A percentile compares a stretch with the other conserved stretches of the same genome.
These are phyloP conservation scores for Leishmania aethiopica DNA, from an alignment of 208 protist species.

Conservation along the genomic window DNA sequence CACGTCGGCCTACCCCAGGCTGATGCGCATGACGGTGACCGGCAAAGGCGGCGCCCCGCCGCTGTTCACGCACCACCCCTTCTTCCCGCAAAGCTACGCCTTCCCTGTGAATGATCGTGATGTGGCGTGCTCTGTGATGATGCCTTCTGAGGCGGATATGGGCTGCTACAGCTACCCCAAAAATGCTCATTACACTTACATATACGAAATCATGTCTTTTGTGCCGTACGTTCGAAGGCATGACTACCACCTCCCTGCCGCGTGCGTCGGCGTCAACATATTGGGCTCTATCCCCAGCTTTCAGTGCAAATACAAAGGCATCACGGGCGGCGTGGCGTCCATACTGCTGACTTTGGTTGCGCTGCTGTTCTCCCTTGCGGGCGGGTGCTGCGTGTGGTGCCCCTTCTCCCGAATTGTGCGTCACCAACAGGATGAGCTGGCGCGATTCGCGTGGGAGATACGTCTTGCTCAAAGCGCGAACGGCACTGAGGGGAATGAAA, in stretches of 20 bases:
- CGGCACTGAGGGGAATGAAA: background rate
- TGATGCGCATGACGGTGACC: slow-evolving; percentile 49
- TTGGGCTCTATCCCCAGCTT: slow-evolving; percentile 30
- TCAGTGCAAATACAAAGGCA: slow-evolving; percentile 18
- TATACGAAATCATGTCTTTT: slow-evolving; percentile 50
- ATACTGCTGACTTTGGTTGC: slow-evolving; percentile 26
- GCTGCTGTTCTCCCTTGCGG: slow-evolving; percentile 29
- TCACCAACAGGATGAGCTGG: slow-evolving; percentile 29
- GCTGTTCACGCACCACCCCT: slow-evolving; percentile 58
- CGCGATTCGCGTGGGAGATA: slow-evolving; percentile 24
- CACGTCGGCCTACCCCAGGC: slow-evolving; percentile 3
- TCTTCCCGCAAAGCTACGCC: slow-evolving; percentile 40
- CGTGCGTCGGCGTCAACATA: slow-evolving; percentile 8
- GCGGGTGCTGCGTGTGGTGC: slow-evolving; percentile 39
- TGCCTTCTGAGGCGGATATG: slow-evolving; percentile 17
- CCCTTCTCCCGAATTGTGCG: slow-evolving; percentile 34
- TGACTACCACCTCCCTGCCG: slow-evolving; percentile 6
- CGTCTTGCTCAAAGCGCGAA: background rate
- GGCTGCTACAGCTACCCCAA: slow-evolving; percentile 7
- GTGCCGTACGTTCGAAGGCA: slow-evolving; percentile 18
- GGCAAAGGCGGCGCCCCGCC: slow-evolving; percentile 30
- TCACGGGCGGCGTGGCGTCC: slow-evolving; percentile 8
- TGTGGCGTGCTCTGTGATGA: slow-evolving; percentile 29
- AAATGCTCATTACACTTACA: slow-evolving; percentile 26
- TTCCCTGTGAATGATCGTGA: slow-evolving; percentile 30